phyloP scores from a whole-genome alignment of 768 basidiomycete genomes.

The Pleurotus sapidus region DNA sequence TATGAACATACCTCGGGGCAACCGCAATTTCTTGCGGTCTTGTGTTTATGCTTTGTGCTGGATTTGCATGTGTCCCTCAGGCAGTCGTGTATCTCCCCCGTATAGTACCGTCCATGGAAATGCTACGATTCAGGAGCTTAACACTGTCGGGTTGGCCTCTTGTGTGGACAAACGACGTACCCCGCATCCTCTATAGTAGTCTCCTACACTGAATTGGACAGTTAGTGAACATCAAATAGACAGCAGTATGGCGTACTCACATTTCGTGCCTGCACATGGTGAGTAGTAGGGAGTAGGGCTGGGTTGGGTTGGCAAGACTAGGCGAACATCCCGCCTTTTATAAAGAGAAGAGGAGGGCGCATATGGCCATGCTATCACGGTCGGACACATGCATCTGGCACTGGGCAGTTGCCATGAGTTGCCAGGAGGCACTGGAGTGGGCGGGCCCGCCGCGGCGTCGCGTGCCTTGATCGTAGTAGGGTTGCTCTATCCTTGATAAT shows the following conservation, averaged over 20 bases:
- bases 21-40: slow-evolving; percentile 36
- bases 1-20: slow-evolving; percentile 34
- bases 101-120: slow-evolving; percentile 47
- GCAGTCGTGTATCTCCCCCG: slow-evolving; percentile 42
- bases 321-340: too few relatives aligned
- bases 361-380: too few relatives aligned
- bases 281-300: not conserved
- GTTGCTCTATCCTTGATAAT: too few relatives aligned
- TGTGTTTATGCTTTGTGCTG: slow-evolving; percentile 40
- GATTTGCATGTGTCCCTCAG: slow-evolving; percentile 33
- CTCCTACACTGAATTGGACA: slow-evolving; percentile 34
- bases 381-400: too few relatives aligned
- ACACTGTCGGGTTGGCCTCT: slow-evolving; percentile 5
- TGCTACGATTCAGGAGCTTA: slow-evolving; percentile 26
- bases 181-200: slow-evolving; percentile 49
- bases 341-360: too few relatives aligned
- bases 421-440: too few relatives aligned
- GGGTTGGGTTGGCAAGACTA: too few relatives aligned
- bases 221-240: not conserved
- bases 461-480: too few relatives aligned
- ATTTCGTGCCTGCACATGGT: slow-evolving; percentile 12
- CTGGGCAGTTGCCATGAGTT: too few relatives aligned
- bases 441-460: too few relatives aligned
- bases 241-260: not conserved
- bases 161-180: slow-evolving; percentile 23